Evolutionary conservation across 2,329 filamentous ascomycete species (phyloP).

Genomic region (Monilinia laxa): DNA sequence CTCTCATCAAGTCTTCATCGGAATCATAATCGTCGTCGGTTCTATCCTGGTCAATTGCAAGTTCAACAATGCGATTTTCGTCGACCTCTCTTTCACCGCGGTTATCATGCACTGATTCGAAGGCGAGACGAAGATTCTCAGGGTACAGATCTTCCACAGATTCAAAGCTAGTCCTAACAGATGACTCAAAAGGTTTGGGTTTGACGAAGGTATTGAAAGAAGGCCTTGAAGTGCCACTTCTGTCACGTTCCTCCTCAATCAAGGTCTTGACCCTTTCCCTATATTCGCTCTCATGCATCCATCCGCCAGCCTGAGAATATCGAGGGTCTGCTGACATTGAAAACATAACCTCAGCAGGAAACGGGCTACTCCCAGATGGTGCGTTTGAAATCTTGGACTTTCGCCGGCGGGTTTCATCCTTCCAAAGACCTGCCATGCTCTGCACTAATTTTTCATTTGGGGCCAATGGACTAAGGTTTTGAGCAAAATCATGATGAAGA

Average conservation of each 20-base stretch:
- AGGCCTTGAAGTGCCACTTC: conserved; percentile 46
- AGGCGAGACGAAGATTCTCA: conserved; percentile 54
- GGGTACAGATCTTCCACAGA: conserved; percentile 88
- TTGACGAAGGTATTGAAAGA: conserved; percentile 68
- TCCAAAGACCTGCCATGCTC: conserved; percentile 93
- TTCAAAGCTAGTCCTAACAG: conserved; percentile 74
- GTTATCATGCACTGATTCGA: conserved; percentile 42
- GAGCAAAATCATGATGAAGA: conserved; percentile 84
- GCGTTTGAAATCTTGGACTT: conserved; percentile 67
- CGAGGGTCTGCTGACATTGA: conserved; percentile 86
- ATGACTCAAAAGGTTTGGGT: conserved; percentile 51
- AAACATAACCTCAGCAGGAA: conserved; percentile 75
- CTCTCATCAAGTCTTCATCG: conserved; percentile 50
- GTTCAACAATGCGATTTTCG: conserved; percentile 55
- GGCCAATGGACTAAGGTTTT: conserved; percentile 63
- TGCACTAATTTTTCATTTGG: conserved; percentile 78
- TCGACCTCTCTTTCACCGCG: conserved; percentile 53
- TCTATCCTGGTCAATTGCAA: conserved; percentile 42
- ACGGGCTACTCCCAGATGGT: conserved; percentile 69
- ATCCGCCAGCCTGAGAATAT: conserved; percentile 69
- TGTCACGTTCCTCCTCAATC: conserved; percentile 60
- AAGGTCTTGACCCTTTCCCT: conserved; percentile 62
- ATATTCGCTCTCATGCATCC: conserved; percentile 91
- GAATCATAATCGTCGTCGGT: conserved; percentile 51
- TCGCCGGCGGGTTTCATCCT: conserved; percentile 78